Conservation (phyloP, 2,329 filamentous ascomycete genomes). For the Verruconis gallopava region DNA sequence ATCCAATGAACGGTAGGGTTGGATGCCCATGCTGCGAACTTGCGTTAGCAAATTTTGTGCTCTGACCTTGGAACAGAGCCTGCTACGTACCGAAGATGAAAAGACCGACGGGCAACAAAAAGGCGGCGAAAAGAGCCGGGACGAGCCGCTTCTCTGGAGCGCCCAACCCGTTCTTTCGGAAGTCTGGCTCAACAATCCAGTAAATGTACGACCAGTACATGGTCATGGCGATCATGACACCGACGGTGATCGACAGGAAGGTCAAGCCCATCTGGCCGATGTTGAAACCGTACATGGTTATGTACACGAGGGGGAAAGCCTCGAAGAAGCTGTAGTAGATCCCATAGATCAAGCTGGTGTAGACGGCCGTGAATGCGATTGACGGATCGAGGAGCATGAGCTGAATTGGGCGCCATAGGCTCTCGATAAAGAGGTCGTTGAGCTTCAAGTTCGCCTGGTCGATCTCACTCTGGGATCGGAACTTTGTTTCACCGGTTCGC, state of each 20-base stretch:
- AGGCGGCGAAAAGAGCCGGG: slow-evolving; percentile 20
- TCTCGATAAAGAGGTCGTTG: slow-evolving; percentile 11
- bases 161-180: slow-evolving; percentile 15
- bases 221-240: slow-evolving; percentile 15
- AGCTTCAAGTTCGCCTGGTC: slow-evolving; percentile 11
- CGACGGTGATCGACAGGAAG: slow-evolving; percentile 22
- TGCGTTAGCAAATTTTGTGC: neutral
- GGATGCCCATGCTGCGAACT: slow-evolving; percentile 37
- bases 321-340: slow-evolving; percentile 18
- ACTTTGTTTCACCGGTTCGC: slow-evolving; percentile 6
- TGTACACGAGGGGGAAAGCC: slow-evolving; percentile 31
- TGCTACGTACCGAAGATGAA: slow-evolving; percentile 20
- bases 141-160: slow-evolving; percentile 21
- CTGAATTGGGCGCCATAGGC: slow-evolving; percentile 16
- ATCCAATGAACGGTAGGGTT: slow-evolving; percentile 41
- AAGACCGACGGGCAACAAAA: slow-evolving; percentile 20
- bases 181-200: slow-evolving; percentile 15
- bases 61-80: neutral
- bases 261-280: slow-evolving; percentile 21
- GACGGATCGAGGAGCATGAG: slow-evolving; percentile 22
- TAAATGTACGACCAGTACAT: slow-evolving; percentile 17
- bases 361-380: slow-evolving; percentile 20
- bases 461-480: slow-evolving; percentile 11
- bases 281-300: slow-evolving; percentile 27
- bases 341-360: slow-evolving; percentile 22